Conservation (phyloP, 192 early-diverging fungal genomes). For the Mortierella claussenii region DNA sequence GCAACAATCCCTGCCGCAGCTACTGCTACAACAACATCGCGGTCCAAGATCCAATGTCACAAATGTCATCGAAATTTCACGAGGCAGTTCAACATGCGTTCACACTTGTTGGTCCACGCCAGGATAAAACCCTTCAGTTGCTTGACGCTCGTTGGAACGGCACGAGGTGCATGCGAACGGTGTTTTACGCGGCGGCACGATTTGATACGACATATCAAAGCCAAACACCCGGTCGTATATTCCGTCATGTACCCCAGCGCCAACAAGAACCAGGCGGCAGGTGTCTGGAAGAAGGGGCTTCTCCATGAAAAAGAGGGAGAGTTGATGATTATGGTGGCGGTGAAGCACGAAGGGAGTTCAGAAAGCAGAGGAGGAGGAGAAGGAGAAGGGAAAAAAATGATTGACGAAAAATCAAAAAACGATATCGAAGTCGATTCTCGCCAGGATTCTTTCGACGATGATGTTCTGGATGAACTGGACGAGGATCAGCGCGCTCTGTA, state of each 20-base stretch:
- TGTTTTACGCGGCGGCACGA: slow-evolving; percentile 29
- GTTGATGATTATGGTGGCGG: too few species aligned
- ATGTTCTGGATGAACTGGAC: too few species aligned
- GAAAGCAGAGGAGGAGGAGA: too few species aligned
- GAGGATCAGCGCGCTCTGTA: too few species aligned
- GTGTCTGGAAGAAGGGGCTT: too few species aligned
- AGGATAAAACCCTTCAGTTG: slow-evolving; percentile 18
- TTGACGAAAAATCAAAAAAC: too few species aligned
- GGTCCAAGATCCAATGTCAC: slow-evolving; percentile 1
- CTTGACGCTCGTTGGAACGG: neutral
- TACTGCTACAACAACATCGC: neutral
- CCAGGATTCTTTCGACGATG: too few species aligned
- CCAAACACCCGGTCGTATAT: slow-evolving; percentile 8
- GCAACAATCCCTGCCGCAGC: neutral
- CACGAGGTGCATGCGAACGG: slow-evolving; percentile 1
- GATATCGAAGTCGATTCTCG: too few species aligned
- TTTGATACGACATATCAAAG: slow-evolving; percentile 14
- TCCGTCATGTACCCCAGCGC: neutral
- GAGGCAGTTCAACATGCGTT: slow-evolving; percentile 34
- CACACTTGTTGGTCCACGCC: slow-evolving; percentile 21
- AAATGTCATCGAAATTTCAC: slow-evolving; percentile 10
- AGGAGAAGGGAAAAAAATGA: too few species aligned
- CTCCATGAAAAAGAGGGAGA: neutral
- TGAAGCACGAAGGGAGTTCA: too few species aligned
- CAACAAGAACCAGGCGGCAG: neutral